These are phyloP conservation scores for Paramecium caudatum DNA, from an alignment of 73 alveolate species.

Conservation along the genomic window DNA sequence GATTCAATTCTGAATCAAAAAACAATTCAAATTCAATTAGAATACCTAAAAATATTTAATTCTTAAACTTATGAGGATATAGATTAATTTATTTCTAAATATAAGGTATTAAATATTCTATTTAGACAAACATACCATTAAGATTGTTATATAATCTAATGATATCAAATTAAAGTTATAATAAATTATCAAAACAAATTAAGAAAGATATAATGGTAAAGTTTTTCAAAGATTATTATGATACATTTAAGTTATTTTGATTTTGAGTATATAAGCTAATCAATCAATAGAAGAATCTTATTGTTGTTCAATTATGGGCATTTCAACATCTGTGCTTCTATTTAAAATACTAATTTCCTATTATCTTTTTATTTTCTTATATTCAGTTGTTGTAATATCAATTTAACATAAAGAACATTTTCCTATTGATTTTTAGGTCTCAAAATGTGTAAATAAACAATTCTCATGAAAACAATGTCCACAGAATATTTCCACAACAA, in stretches of 20 bases:
- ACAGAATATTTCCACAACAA: background rate
- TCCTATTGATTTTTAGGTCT: background rate
- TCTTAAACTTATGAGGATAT: slow-evolving; percentile 23
- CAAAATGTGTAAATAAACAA: background rate
- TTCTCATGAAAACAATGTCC: slow-evolving; percentile 9
- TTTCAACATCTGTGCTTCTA: too few relatives aligned
- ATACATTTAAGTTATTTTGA: slow-evolving; percentile 68
- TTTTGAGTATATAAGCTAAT: too few relatives aligned
- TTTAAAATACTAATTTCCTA: too few relatives aligned
- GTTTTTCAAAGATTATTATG: slow-evolving; percentile 64
- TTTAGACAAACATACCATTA: slow-evolving; percentile 29
- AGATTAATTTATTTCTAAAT: slow-evolving; percentile 8
- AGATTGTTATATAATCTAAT: slow-evolving; percentile 45
- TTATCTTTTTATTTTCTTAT: too few relatives aligned
- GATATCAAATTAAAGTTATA: slow-evolving; percentile 37
- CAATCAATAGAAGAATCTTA: too few relatives aligned
- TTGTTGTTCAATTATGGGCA: too few relatives aligned
- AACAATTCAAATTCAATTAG: background rate
- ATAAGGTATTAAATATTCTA: background rate
- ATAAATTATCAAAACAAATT: slow-evolving; percentile 2
- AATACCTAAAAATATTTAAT: slow-evolving; percentile 37
- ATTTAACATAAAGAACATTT: slow-evolving; percentile 27
- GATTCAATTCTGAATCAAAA: background rate
- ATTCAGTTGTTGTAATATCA: background rate
- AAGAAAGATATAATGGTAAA: slow-evolving; percentile 3